A percentile compares a stretch with the other conserved stretches of the same genome.
Evolutionary conservation across 495 filamentous ascomycete species (phyloP).

Genomic region (Tuber magnatum): DNA sequence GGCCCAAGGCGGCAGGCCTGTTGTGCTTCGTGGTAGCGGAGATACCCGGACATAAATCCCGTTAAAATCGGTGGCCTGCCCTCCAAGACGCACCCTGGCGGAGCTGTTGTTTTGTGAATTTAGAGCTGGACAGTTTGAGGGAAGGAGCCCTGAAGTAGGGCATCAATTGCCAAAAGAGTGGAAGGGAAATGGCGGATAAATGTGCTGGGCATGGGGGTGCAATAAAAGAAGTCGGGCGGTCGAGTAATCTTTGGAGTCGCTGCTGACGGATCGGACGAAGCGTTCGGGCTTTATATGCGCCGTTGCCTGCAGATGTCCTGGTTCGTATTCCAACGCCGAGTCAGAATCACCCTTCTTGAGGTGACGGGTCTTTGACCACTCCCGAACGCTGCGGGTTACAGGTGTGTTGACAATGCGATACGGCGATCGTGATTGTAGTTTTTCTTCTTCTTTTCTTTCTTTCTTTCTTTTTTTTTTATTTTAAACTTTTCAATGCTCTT

Average conservation of each 20-base stretch:
- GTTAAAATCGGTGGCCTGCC: not conserved
- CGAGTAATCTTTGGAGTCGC: conserved; percentile 3
- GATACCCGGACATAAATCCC: not conserved
- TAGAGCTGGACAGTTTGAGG: not conserved
- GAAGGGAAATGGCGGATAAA: not conserved
- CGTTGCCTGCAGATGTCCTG: not conserved
- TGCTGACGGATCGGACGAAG: not conserved
- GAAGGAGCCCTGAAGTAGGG: not conserved
- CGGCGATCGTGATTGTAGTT: not conserved
- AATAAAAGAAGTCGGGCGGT: not conserved
- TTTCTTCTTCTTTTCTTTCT: not conserved
- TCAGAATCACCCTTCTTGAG: not conserved
- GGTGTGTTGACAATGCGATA: not conserved
- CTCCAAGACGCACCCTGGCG: not conserved
- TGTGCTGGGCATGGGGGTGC: not conserved
- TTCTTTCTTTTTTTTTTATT: not conserved
- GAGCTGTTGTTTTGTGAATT: not conserved
- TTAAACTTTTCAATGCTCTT: not conserved
- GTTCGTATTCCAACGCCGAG: not conserved
- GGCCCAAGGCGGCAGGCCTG: not conserved
- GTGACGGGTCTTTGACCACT: not conserved
- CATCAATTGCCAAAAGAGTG: not conserved
- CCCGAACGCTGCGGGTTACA: not conserved
- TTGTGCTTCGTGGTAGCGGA: not conserved
- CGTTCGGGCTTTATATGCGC: not conserved